A percentile compares a stretch with the other conserved stretches of the same genome.
phyloP scores from a whole-genome alignment of 345 rosid genomes.

The Angophora floribunda region DNA sequence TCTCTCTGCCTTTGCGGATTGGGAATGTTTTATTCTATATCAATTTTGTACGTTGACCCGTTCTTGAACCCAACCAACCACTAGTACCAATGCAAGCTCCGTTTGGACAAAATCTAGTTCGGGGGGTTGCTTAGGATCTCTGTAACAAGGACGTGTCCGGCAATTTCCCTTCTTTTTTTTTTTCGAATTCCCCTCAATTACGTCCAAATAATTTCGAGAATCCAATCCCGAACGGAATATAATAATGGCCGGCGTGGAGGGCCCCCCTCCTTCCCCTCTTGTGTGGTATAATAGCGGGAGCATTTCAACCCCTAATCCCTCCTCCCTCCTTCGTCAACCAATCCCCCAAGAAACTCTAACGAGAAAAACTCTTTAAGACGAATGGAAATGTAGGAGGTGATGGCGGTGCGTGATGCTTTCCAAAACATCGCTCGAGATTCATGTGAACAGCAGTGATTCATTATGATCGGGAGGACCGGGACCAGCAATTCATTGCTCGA shows the following conservation, averaged over 20 bases:
- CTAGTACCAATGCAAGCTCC: constrained; percentile 2
- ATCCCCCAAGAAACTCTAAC: background rate
- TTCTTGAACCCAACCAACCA: constrained; percentile 36
- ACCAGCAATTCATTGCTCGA: background rate
- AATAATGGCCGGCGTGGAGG: background rate
- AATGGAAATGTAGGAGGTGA: background rate
- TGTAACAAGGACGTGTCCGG: constrained; percentile 40
- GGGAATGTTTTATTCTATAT: background rate
- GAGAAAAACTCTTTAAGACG: background rate
- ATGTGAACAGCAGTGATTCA: background rate
- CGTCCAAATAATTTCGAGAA: background rate
- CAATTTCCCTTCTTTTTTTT: background rate
- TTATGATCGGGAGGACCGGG: background rate
- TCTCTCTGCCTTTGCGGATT: constrained; percentile 14
- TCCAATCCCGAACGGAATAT: background rate
- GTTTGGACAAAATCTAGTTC: constrained; percentile 25
- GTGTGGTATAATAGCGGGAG: background rate
- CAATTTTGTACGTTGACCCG: constrained; percentile 25
- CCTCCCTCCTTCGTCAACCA: background rate
- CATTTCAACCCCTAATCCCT: background rate
- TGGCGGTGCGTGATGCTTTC: background rate
- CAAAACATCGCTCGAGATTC: background rate
- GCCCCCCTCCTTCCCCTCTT: background rate
- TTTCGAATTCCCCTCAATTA: background rate
- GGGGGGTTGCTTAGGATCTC: constrained; percentile 46